Evolutionary conservation across 2,329 filamentous ascomycete species (phyloP), one percentile per base, ranked within the genome.

Genomic region (Beauveria sp.): DNA sequence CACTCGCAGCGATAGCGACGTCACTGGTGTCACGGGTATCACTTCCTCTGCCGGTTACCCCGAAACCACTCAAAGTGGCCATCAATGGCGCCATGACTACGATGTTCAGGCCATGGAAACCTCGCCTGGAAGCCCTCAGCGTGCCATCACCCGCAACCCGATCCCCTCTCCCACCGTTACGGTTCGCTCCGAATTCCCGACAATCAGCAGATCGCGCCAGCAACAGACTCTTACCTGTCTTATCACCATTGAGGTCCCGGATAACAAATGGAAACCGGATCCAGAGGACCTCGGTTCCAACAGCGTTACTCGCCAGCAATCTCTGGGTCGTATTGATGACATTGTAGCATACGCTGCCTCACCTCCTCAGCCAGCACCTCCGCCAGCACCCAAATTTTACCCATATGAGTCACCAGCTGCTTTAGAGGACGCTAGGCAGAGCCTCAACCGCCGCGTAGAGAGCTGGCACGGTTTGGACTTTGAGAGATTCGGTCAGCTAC

Each of bases 401-500:
- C 88, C 88, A 1, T 90, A 90, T 67, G 91, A 96, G 72, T 83
- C 90, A 2, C 80, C 86, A 3, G 89, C 93, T 67, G 86, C 87
- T 5, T 74, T 98, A 62, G 88, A 95, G 60, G 88, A 93, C 66
- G 89, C 95, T 70, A 96, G 93, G 0, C 91, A 97, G 70, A 90
- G 87, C 65, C 77, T 99, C 63, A 87, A 91, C 62, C 85, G 80
- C 51, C 88, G 93, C n/a, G 95, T 99, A 12, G 95, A 99, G 69
- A 97, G 98, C 68, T 99, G 95, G 95, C 95, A 99, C 72, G 93
- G 95, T 0, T 80, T 99, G 22, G 93, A 98, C 71, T 97, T 97
- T 70, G 85, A 86, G 70, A 85, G 90, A 66, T 99, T 99, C 72
- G 95, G 95, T 65, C 96, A 95, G 71, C 81, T 99, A 66, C 87